Evolutionary conservation across 768 basidiomycete species (phyloP).

Genomic region (Antrodiella citrinella): DNA sequence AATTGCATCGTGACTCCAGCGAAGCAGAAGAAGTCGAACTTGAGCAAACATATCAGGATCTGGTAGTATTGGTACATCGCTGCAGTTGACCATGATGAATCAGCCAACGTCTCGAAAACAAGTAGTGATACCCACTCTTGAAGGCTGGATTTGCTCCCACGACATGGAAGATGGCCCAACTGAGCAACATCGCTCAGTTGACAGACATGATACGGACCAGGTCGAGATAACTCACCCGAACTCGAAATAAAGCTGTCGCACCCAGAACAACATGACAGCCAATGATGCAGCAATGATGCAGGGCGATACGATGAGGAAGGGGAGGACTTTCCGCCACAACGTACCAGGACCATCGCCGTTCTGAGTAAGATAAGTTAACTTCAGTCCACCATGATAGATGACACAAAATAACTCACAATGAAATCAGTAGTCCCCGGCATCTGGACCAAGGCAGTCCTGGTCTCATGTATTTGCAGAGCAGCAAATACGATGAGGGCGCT

Average conservation of each 20-base stretch:
- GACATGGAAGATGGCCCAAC: slow-evolving; percentile 88
- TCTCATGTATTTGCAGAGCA: slow-evolving; percentile 71
- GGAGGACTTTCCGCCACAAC: slow-evolving; percentile 51
- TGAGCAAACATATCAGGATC: slow-evolving; percentile 79
- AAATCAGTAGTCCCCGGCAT: slow-evolving; percentile 17
- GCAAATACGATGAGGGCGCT: slow-evolving; percentile 64
- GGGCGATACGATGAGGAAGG: slow-evolving; percentile 68
- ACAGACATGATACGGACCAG: not conserved
- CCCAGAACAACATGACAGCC: slow-evolving; percentile 59
- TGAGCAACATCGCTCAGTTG: too few species aligned
- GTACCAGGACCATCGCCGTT: slow-evolving; percentile 40
- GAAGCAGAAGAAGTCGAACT: slow-evolving; percentile 88
- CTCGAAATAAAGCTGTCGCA: slow-evolving; percentile 65
- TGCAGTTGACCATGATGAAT: slow-evolving; percentile 21
- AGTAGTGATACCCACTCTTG: slow-evolving; percentile 57
- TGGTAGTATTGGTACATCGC: slow-evolving; percentile 89
- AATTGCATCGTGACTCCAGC: slow-evolving; percentile 85
- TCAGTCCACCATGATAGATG: not conserved
- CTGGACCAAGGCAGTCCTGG: slow-evolving; percentile 49
- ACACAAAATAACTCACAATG: slow-evolving; percentile 29
- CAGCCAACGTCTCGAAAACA: not conserved
- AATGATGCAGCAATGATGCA: slow-evolving; percentile 60
- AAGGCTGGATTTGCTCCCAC: slow-evolving; percentile 80
- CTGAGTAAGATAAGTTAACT: too few species aligned
- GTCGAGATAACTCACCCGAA: slow-evolving; percentile 64